Evolutionary conservation across 2,329 filamentous ascomycete species (phyloP), one percentile per base, ranked within the genome.

Genomic region (Fusarium dlaminii): DNA sequence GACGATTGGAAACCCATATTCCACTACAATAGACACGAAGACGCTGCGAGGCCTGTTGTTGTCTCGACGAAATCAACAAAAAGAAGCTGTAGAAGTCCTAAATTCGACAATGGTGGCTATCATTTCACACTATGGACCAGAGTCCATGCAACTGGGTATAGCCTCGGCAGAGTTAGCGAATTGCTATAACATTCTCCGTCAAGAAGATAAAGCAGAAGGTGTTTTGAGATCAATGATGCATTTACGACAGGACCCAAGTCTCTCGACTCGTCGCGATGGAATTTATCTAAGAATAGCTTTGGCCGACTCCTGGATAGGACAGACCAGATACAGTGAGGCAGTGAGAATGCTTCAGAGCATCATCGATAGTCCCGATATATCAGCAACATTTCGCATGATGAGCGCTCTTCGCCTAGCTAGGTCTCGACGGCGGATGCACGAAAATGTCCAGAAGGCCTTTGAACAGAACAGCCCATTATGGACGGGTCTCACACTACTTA

Each of bases 91-190:
- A 3, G 8, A 14, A n/a, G 8, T 8, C 12, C 12, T 40, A 7
- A 22, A n/a, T 1, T 12, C 22, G 6, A n/a, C 39, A 1, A 9
- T 40, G 3, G 11, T n/a, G n/a, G n/a, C n/a, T n/a, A n/a, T n/a
- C n/a, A n/a, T n/a, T n/a, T n/a, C n/a, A n/a, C n/a, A n/a, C n/a
- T n/a, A n/a, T n/a, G n/a, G n/a, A n/a, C n/a, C n/a, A n/a, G n/a
- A n/a, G n/a, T n/a, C n/a, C n/a, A n/a, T n/a, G n/a, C n/a, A n/a
- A n/a, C n/a, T n/a, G n/a, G n/a, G n/a, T n/a, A n/a, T n/a, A n/a
- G n/a, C n/a, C n/a, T n/a, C n/a, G n/a, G n/a, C n/a, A n/a, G n/a
- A n/a, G n/a, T n/a, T n/a, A n/a, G n/a, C n/a, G n/a, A n/a, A 48
- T 11, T 48, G 29, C 20, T 32, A 32, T 3, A 48, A 48, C 8